phyloP scores from a whole-genome alignment of 2,329 filamentous ascomycete species.

The Trichophyton mentagrophytes region DNA sequence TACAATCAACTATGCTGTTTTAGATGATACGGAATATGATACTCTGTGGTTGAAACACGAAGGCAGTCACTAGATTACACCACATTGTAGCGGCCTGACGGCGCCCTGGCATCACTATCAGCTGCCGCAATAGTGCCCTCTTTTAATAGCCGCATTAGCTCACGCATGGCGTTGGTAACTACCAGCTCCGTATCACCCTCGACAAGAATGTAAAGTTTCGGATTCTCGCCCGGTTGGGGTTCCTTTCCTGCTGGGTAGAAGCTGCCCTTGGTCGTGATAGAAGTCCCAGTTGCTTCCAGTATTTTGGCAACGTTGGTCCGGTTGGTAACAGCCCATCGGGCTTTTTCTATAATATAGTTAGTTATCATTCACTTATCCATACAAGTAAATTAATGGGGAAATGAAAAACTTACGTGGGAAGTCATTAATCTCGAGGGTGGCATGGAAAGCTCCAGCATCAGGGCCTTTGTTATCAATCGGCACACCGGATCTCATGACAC shows the following conservation, averaged over 20 bases:
- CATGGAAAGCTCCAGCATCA: slow-evolving; percentile 91
- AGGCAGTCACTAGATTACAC: slow-evolving; percentile 37
- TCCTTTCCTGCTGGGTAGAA: slow-evolving; percentile 77
- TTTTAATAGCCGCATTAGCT: slow-evolving; percentile 74
- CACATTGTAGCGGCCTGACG: slow-evolving; percentile 76
- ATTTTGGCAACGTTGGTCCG: slow-evolving; percentile 98
- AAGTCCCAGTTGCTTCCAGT: slow-evolving; percentile 82
- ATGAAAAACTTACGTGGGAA: slow-evolving; percentile 55
- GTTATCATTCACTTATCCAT: slow-evolving; percentile 5
- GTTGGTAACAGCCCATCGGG: slow-evolving; percentile 96
- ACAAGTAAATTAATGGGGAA: background rate
- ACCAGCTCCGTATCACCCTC: slow-evolving; percentile 92
- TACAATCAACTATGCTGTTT: background rate
- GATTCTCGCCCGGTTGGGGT: slow-evolving; percentile 58
- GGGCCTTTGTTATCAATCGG: slow-evolving; percentile 98
- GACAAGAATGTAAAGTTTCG: slow-evolving; percentile 96
- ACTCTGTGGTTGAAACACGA: background rate
- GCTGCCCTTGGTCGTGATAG: slow-evolving; percentile 92
- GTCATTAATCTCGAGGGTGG: slow-evolving; percentile 96
- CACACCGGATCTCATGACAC: slow-evolving; percentile 78
- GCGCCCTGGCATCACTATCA: slow-evolving; percentile 70
- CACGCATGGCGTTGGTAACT: slow-evolving; percentile 78
- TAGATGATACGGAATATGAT: background rate
- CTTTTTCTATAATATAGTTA: slow-evolving; percentile 51
- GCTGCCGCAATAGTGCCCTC: slow-evolving; percentile 84